Evolutionary conservation across 139 green algal species (phyloP).

Genomic region (Edaphochlamys debaryana): DNA sequence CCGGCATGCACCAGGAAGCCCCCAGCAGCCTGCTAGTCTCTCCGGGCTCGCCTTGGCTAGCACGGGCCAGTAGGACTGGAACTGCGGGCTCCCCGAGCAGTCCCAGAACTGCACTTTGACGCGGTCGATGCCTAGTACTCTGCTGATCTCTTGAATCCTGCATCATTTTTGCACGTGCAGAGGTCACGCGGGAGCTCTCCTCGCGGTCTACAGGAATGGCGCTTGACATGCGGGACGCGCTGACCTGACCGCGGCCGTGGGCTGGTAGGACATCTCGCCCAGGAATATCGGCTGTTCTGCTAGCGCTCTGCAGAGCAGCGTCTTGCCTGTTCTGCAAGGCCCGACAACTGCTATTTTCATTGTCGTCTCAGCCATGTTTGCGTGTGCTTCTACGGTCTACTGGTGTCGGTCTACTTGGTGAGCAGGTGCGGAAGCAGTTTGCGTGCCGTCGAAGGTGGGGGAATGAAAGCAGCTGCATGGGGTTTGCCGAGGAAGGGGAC

Average conservation of each 20-base stretch:
- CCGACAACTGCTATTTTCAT: slow-evolving; percentile 68
- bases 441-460: too few species aligned
- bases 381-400: too few species aligned
- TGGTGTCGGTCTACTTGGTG: too few species aligned
- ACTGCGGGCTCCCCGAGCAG: slow-evolving; percentile 58
- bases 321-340: slow-evolving; percentile 60
- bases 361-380: slow-evolving; percentile 40
- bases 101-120: slow-evolving; percentile 73
- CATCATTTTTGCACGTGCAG: too few species aligned
- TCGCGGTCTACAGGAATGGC: too few species aligned
- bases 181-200: too few species aligned
- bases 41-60: slow-evolving; percentile 67
- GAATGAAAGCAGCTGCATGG: too few species aligned
- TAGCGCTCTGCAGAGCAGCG: slow-evolving; percentile 56
- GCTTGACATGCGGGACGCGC: background rate
- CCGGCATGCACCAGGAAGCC: too few species aligned
- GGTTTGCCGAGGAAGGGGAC: too few species aligned
- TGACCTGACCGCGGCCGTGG: slow-evolving; percentile 62
- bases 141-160: slow-evolving; percentile 69
- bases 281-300: slow-evolving; percentile 57
- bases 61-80: slow-evolving; percentile 60
- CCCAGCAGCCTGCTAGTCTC: too few species aligned
- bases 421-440: too few species aligned
- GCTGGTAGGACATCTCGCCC: slow-evolving; percentile 56
- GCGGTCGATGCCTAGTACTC: slow-evolving; percentile 52